phyloP scores from a whole-genome alignment of 768 basidiomycete genomes.

The Tylopilus intermedius region DNA sequence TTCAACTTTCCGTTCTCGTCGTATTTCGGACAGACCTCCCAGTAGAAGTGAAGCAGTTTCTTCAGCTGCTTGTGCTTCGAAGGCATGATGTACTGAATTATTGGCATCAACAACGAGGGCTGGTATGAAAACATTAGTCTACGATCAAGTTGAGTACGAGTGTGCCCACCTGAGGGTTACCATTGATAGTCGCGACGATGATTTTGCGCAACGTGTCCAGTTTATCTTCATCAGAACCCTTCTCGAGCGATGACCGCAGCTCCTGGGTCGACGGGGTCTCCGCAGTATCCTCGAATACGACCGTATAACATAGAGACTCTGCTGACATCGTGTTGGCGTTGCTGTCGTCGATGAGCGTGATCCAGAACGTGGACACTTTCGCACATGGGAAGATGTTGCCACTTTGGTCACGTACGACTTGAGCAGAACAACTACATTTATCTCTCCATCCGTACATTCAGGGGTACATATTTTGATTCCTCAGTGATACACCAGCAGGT shows the following conservation, averaged over 20 bases:
- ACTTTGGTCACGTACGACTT: not conserved
- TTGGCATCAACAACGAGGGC: slow-evolving; percentile 94
- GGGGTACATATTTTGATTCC: no score
- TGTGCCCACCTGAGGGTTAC: slow-evolving; percentile 75
- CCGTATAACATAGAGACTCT: slow-evolving; percentile 72
- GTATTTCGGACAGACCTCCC: slow-evolving; percentile 97
- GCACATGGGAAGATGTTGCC: slow-evolving; percentile 7
- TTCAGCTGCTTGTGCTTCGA: slow-evolving; percentile 94
- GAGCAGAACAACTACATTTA: no score
- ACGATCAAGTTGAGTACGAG: not conserved
- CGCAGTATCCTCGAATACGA: slow-evolving; percentile 66
- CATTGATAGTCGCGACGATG: slow-evolving; percentile 90
- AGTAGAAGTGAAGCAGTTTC: slow-evolving; percentile 93
- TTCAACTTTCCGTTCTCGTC: slow-evolving; percentile 96
- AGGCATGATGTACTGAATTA: slow-evolving; percentile 97
- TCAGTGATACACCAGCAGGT: no score
- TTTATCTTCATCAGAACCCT: slow-evolving; percentile 95
- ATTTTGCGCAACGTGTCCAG: slow-evolving; percentile 93
- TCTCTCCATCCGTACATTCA: no score
- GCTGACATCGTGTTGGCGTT: slow-evolving; percentile 27
- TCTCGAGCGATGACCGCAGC: slow-evolving; percentile 78
- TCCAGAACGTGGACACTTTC: not conserved
- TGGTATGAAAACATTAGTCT: slow-evolving; percentile 27
- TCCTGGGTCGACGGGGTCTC: slow-evolving; percentile 81
- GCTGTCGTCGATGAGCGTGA: slow-evolving; percentile 13